phyloP scores from a whole-genome alignment of 495 filamentous ascomycete species.

The Xylaria sp. region DNA sequence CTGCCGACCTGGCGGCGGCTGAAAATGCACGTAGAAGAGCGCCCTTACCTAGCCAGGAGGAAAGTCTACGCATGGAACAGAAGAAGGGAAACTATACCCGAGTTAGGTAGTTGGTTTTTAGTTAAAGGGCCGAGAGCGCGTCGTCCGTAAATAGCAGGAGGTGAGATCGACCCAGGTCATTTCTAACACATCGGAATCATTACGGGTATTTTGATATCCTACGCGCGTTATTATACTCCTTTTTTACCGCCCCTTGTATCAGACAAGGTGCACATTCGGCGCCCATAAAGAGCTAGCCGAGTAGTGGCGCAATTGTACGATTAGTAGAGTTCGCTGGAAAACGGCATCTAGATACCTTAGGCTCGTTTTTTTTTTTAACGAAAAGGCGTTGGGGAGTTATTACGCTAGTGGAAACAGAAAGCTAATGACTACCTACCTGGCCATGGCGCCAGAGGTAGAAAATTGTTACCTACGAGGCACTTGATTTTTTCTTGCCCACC shows the following conservation, averaged over 20 bases:
- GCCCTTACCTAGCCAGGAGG: conserved; percentile 81
- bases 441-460: background rate
- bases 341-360: conserved; percentile 13
- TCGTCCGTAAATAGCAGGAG: background rate
- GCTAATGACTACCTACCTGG: background rate
- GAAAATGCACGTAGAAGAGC: conserved; percentile 57
- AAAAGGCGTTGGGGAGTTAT: conserved; percentile 19
- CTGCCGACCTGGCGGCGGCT: conserved; percentile 37
- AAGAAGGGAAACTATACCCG: conserved; percentile 67
- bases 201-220: background rate
- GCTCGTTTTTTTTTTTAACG: background rate
- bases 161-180: background rate
- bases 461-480: background rate
- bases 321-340: conserved; percentile 5
- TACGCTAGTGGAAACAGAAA: background rate
- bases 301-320: background rate
- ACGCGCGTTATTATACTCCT: background rate
- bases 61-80: conserved; percentile 80
- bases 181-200: background rate
- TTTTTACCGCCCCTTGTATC: background rate
- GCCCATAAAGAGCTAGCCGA: background rate
- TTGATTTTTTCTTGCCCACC: background rate
- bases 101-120: conserved; percentile 54
- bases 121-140: no score
- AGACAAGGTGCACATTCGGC: background rate